Percentiles rank a stretch among this genome's conserved stretches.
Evolutionary conservation across 2,329 filamentous ascomycete species (phyloP).

Genomic region (Apiospora sp.): DNA sequence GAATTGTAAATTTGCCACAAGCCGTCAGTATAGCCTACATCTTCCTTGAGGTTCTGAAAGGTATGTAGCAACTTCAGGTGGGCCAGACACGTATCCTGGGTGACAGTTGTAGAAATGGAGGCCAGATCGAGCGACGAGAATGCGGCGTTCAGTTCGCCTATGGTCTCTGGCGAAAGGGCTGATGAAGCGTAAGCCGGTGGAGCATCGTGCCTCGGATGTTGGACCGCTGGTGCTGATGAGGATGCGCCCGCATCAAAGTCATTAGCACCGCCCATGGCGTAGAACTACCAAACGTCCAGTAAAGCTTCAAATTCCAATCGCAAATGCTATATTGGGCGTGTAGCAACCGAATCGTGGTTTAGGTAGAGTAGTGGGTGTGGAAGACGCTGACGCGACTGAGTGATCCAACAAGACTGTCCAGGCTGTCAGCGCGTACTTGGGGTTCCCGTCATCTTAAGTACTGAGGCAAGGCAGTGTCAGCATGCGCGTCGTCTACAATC

Average conservation of each 20-base stretch:
- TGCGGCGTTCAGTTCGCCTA: slow-evolving; percentile 39
- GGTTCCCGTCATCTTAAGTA: neutral
- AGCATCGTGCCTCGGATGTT: neutral
- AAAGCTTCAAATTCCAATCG: neutral
- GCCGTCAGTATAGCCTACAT: slow-evolving; percentile 70
- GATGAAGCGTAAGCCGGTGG: neutral
- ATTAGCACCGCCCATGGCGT: neutral
- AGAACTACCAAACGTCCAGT: neutral
- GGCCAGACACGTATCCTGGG: slow-evolving; percentile 67
- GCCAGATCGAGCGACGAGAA: slow-evolving; percentile 49
- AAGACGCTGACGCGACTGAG: neutral
- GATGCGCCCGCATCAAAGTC: neutral
- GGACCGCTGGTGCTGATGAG: neutral
- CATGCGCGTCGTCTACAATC: neutral
- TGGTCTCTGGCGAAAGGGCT: slow-evolving; percentile 29
- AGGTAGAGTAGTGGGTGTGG: neutral
- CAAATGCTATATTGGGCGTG: neutral
- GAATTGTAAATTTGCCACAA: slow-evolving; percentile 70
- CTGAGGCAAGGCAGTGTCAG: neutral
- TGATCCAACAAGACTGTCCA: neutral
- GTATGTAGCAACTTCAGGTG: slow-evolving; percentile 78
- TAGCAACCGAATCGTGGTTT: neutral
- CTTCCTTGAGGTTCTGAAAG: slow-evolving; percentile 72
- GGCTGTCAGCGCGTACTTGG: neutral
- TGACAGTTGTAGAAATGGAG: slow-evolving; percentile 44